Percentiles rank a stretch among this genome's conserved stretches.
Evolutionary conservation across 768 basidiomycete species (phyloP).

Genomic region (Royoungia palumana): DNA sequence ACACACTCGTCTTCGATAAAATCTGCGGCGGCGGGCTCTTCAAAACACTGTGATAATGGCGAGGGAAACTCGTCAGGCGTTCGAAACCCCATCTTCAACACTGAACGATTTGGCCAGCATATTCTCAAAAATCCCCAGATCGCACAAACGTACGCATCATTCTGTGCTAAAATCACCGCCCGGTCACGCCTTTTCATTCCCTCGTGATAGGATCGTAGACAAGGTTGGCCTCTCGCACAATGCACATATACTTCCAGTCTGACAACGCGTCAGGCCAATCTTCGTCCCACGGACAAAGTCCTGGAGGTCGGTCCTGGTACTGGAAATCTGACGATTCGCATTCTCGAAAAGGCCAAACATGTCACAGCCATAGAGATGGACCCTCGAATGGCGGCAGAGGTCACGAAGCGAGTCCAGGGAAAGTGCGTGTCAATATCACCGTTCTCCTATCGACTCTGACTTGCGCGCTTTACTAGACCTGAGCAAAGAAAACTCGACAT

Average conservation of each 20-base stretch:
- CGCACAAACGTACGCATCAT: slow-evolving; percentile 71
- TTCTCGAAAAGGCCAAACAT: slow-evolving; percentile 89
- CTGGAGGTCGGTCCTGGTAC: slow-evolving; percentile 98
- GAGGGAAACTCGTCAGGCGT: slow-evolving; percentile 39
- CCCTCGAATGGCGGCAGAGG: slow-evolving; percentile 97
- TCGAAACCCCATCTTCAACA: slow-evolving; percentile 92
- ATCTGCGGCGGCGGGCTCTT: slow-evolving; percentile 18
- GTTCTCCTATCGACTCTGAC: neutral
- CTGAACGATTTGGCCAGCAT: slow-evolving; percentile 94
- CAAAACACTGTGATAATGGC: slow-evolving; percentile 43
- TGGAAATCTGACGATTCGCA: slow-evolving; percentile 92
- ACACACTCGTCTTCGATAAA: slow-evolving; percentile 62
- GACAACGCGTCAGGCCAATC: slow-evolving; percentile 59
- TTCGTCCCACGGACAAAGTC: slow-evolving; percentile 92
- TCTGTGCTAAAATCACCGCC: slow-evolving; percentile 18
- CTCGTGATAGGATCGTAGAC: slow-evolving; percentile 52
- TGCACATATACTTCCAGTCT: neutral
- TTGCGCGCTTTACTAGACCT: slow-evolving; percentile 50
- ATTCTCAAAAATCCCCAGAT: slow-evolving; percentile 93
- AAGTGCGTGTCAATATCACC: slow-evolving; percentile 61
- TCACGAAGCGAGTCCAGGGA: slow-evolving; percentile 96
- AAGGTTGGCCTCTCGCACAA: slow-evolving; percentile 38
- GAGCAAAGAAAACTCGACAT: slow-evolving; percentile 94
- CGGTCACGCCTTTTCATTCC: slow-evolving; percentile 10
- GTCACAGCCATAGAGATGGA: slow-evolving; percentile 97